Evolutionary conservation across 2,329 filamentous ascomycete genomes (phyloP), one percentile per base, ranked within the genome.

Genomic region (Exophiala aquamarina): DNA sequence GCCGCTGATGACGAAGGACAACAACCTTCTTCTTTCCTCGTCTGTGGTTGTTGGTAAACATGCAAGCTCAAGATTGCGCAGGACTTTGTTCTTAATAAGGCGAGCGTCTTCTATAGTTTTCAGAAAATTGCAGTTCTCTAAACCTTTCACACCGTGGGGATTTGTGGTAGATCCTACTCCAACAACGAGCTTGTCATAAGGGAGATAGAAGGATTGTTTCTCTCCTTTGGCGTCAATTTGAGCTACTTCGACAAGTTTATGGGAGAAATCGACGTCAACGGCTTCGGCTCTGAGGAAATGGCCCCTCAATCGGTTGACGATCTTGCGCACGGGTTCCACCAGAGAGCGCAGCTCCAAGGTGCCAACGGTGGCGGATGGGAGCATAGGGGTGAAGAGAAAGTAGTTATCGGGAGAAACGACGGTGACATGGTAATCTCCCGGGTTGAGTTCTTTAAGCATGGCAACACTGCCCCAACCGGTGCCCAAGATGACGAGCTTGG

Each of bases 301-400:
- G 3, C 93, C 93, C 48, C 82, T 78, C 18, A 95, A 81, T 44
- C 83, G 78, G 44, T 79, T 73, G 15, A 97, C 74, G 58, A 98
- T 93, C 38, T 88, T 82, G 52, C 93, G 82, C 52, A 98, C 88
- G 0, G 93, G 93, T 68, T 98, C 93, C 32, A 96, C 89, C 49
- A 98, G 75, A 40, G 90, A 95, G 56, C 92, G 79, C 61, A 97
- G 74, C 63, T 95, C 92, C 23, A 98, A 75, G 0, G 93, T 98
- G 10, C 94, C 94, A 4, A 98, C 93, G 0, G 94, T 98, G 6
- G 93, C 94, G 26, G 90, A 95, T 2, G 93, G 93, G 34, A 98
- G 76, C 91, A 98, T 97, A 1, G 93, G 93, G 2, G 93, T 98
- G 68, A 98, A 98, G 23, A 98, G 73, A 71, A 98, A 98, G 71